These are phyloP conservation scores for Trichoderma erinaceum DNA, from an alignment of 495 filamentous ascomycete genomes.

Conservation along the genomic window DNA sequence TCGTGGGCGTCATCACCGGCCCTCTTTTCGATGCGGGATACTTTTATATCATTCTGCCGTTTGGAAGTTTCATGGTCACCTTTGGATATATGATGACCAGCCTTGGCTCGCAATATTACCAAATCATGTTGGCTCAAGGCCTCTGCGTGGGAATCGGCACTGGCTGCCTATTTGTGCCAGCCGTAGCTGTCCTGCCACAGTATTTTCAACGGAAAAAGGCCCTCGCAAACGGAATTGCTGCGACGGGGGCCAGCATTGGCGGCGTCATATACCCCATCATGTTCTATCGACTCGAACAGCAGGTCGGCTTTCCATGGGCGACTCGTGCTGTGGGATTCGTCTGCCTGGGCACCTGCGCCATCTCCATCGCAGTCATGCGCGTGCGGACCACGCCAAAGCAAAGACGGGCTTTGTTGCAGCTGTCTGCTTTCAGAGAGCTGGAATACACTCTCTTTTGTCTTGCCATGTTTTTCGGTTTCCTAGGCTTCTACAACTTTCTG, in stretches of 20 bases:
- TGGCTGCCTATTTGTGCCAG: slow-evolving; percentile 52
- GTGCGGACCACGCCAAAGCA: too few species aligned
- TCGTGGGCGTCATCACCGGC: neutral
- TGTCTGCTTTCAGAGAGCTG: too few species aligned
- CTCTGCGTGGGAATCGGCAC: slow-evolving; percentile 51
- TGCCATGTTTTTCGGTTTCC: too few species aligned
- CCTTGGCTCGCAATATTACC: slow-evolving; percentile 45
- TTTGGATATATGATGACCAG: neutral
- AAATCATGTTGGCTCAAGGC: slow-evolving; percentile 56
- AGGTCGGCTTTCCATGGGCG: slow-evolving; percentile 59
- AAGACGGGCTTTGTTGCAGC: too few species aligned
- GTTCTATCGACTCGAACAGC: slow-evolving; percentile 47
- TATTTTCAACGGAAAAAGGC: slow-evolving; percentile 60
- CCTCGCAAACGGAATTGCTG: slow-evolving; percentile 60
- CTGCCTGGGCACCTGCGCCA: slow-evolving; percentile 41
- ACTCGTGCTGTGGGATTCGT: slow-evolving; percentile 60
- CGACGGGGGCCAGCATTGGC: slow-evolving; percentile 57
- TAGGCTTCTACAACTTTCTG: too few species aligned
- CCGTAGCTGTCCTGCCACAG: slow-evolving; percentile 55
- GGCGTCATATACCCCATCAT: slow-evolving; percentile 63
- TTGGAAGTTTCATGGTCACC: neutral
- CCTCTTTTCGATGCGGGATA: neutral
- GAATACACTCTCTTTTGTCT: too few species aligned
- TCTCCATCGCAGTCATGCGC: slow-evolving; percentile 50
- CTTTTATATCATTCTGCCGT: neutral